These are phyloP conservation scores for Calonectria crousiana DNA, from an alignment of 2,329 filamentous ascomycete species.

Conservation along the genomic window DNA sequence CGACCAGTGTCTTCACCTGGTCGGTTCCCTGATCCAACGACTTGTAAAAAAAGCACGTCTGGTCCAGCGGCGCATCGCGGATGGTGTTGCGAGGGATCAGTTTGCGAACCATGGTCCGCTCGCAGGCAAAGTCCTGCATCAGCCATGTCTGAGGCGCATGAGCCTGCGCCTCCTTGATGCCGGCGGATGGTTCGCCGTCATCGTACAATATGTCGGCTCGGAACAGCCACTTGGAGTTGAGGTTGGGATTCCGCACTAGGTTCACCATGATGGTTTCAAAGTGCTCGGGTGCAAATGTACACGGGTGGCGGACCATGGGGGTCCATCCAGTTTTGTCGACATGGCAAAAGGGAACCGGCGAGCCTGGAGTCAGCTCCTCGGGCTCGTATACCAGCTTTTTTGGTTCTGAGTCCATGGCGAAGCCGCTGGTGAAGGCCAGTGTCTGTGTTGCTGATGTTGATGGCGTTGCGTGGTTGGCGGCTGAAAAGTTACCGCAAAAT, in stretches of 20 bases:
- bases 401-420: conserved; percentile 30
- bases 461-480: background rate
- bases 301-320: conserved; percentile 67
- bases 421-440: conserved; percentile 9
- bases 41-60: conserved; percentile 83
- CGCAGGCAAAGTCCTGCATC: conserved; percentile 52
- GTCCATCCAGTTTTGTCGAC: conserved; percentile 56
- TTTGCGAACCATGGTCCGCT: conserved; percentile 78
- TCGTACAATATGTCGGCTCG: conserved; percentile 78
- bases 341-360: conserved; percentile 45
- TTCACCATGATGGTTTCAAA: conserved; percentile 80
- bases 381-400: conserved; percentile 46
- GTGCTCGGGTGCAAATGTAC: conserved; percentile 71
- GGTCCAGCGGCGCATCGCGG: conserved; percentile 80
- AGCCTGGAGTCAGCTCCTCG: conserved; percentile 42
- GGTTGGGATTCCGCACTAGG: conserved; percentile 81
- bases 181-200: conserved; percentile 26
- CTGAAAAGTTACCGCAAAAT: background rate
- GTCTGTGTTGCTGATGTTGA: background rate
- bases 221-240: conserved; percentile 83
- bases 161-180: background rate
- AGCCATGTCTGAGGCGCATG: conserved; percentile 23
- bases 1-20: conserved; percentile 58
- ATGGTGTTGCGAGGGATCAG: conserved; percentile 86
- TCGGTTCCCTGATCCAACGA: conserved; percentile 41